Conservation (phyloP, 2,329 filamentous ascomycete genomes). For the Magnaporthiopsis rhizophila region DNA sequence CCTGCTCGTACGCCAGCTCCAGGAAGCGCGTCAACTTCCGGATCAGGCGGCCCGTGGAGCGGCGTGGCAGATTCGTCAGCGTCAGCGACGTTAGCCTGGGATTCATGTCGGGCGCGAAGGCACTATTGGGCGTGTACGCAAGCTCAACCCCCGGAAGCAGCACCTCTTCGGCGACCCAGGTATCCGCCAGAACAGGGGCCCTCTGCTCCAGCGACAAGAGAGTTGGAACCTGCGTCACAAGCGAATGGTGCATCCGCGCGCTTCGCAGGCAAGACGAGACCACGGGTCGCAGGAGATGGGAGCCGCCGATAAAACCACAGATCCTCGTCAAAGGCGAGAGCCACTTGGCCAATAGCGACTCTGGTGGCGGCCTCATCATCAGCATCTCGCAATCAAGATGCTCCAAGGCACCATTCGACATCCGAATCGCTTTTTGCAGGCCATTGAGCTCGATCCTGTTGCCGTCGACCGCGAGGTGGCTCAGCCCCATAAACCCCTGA, state of each 20-base stretch:
- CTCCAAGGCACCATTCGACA: slow-evolving; percentile 38
- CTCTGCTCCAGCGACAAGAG: slow-evolving; percentile 19
- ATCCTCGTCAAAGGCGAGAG: slow-evolving; percentile 24
- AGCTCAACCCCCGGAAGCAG: slow-evolving; percentile 34
- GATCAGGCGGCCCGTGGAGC: slow-evolving; percentile 42
- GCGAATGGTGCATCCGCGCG: slow-evolving; percentile 50
- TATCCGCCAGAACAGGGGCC: slow-evolving; percentile 23
- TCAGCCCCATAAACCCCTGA: slow-evolving; percentile 29
- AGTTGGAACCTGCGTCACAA: slow-evolving; percentile 47
- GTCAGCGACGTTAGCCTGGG: slow-evolving; percentile 44
- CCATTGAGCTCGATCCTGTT: slow-evolving; percentile 39
- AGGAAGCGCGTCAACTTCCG: slow-evolving; percentile 40
- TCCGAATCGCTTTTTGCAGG: slow-evolving; percentile 33
- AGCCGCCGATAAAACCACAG: slow-evolving; percentile 34
- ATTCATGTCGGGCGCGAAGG: slow-evolving; percentile 48
- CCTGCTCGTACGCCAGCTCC: slow-evolving; percentile 37
- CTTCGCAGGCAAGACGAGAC: slow-evolving; percentile 44
- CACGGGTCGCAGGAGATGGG: slow-evolving; percentile 43
- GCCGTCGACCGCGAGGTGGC: slow-evolving; percentile 45
- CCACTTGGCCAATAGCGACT: slow-evolving; percentile 16
- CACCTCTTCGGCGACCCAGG: slow-evolving; percentile 36
- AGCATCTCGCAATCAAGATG: slow-evolving; percentile 43
- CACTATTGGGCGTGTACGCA: slow-evolving; percentile 32
- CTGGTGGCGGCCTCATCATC: slow-evolving; percentile 17
- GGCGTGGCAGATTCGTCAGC: slow-evolving; percentile 45